Evolutionary conservation across 176 grass and related monocot species (phyloP), one percentile per base, ranked within the genome.

Genomic region (Phoenix roebelenii): DNA sequence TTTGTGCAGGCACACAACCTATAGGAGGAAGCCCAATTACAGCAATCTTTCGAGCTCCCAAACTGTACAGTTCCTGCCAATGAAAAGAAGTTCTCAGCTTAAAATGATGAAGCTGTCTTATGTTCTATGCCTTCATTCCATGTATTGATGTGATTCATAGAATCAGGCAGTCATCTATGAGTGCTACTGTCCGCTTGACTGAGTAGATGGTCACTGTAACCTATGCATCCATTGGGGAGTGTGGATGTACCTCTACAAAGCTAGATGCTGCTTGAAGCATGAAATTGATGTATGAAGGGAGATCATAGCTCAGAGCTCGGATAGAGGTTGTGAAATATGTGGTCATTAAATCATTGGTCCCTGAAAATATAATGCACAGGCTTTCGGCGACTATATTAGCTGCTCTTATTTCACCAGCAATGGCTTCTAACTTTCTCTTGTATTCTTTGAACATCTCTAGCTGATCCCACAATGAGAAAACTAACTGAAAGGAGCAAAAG

Each of bases 401-500:
- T 12, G 75, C 54, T 19, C 52, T 50, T 4, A 25, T 60, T 1
- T 70, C 75, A 1, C 81, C 81, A 32, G 39, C 52, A 16, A 74
- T 26, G 32, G 49, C 71, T 0, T 48, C 70, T 17, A 84, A 59
- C 70, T 28, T 74, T 55, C 65, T 58, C 64, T 79, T 79, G 75
- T 84, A 79, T 76, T 84, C 81, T 25, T 18, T 58, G 4, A 84
- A 79, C 70, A 84, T 50, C 51, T 79, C 64, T 16, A 84, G 55
- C 81, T 79, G 64, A 60, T 79, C 81, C 39, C 63, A 49, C 57
- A 83, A 78, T 50, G 80, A 59, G 52, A 79, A 49, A 39, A 79
- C 80, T 0, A 63, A 53, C 80, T 83, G 75, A 6, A 83, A 68
- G 18, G 58, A 17, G 2, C 12, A 51, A 51, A 16, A 39, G n/a